Base-by-base conservation (phyloP, 2,329 filamentous ascomycete species). In the Botryotinia convoluta region DNA sequence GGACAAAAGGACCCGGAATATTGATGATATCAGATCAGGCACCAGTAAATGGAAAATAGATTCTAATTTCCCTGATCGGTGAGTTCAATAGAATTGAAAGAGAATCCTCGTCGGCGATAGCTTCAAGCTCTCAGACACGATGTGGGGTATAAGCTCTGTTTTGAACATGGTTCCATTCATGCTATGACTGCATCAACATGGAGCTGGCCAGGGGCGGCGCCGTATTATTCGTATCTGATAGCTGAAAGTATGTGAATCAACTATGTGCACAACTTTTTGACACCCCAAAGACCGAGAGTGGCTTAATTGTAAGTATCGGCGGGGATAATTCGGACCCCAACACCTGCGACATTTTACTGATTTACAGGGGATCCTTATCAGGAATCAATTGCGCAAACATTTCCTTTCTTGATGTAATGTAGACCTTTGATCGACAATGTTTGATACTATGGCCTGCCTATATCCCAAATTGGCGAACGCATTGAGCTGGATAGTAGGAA, bases 21-120 rank as follows among this genome's bases (percentile, higher is more conserved):
- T 57, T 57, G 48, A 68, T 68, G 65, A 68, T 68, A 37, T 68
- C 48, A 68, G 65, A 68, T 68, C 65, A 68, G 65, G 65, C 65
- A 68, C 26, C 65, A 42, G 35, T 16, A 57, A 57, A 68, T 68
- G 35, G 18, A 42, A 42, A 68, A 20, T 68, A 57, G 35, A 22
- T n/a, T 32, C 10, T 12, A 16, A 32, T 42, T 6, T 26, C 26
- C 35, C 35, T 42, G 35, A 42, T 20, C 20, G 12, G 22, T 0
- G 29, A 32, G 3, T 4, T 68, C 7, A 6, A n/a, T 10, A 35
- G 35, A 29, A 57, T 39, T 32, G 64, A 39, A 65, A 22, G 16
- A 0, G 2, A n/a, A 14, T 51, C 14, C 3, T 29, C 44, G 26
- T 6, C 22, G 2, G n/a, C 4, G 48, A 68, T 57, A 68, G n/a